phyloP scores from a whole-genome alignment of 179 eudicot genomes.

The Patellifolia procumbens region DNA sequence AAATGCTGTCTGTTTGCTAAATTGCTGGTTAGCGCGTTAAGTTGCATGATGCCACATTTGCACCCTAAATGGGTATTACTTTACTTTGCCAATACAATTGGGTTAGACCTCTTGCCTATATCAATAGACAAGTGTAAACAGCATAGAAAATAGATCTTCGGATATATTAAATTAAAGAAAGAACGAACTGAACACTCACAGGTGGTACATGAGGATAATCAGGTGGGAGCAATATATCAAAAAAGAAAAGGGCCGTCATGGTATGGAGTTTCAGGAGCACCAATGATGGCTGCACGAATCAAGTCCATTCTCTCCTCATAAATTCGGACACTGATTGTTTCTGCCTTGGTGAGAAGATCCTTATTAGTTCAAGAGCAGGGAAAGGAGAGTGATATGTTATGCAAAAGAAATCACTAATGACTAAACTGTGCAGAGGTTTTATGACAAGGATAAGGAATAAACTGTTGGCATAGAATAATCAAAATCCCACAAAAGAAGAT shows the following conservation, averaged over 20 bases:
- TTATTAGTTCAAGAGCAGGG: constrained; percentile 13
- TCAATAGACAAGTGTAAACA: background rate
- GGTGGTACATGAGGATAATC: constrained; percentile 96
- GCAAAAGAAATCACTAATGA: background rate
- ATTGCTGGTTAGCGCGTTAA: background rate
- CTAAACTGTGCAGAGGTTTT: too few relatives aligned
- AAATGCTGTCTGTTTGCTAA: background rate
- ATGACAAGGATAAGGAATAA: background rate
- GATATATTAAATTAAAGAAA: background rate
- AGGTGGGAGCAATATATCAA: constrained; percentile 79
- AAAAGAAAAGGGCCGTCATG: constrained; percentile 89
- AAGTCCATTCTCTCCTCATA: constrained; percentile 95
- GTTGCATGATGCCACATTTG: background rate
- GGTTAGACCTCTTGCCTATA: background rate
- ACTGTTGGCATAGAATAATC: background rate
- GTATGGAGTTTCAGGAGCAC: constrained; percentile 93
- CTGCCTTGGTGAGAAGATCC: constrained; percentile 37
- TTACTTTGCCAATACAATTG: background rate
- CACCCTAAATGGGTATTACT: background rate
- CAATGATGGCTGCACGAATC: constrained; percentile 75
- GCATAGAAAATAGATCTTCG: background rate
- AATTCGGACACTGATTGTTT: constrained; percentile 71
- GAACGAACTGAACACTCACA: constrained; percentile 45
- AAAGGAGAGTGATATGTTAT: background rate
- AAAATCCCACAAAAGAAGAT: background rate